A percentile compares a stretch with the other conserved stretches of the same genome.
Conservation (phyloP, 2,329 filamentous ascomycete species). For the Didymella sp. region DNA sequence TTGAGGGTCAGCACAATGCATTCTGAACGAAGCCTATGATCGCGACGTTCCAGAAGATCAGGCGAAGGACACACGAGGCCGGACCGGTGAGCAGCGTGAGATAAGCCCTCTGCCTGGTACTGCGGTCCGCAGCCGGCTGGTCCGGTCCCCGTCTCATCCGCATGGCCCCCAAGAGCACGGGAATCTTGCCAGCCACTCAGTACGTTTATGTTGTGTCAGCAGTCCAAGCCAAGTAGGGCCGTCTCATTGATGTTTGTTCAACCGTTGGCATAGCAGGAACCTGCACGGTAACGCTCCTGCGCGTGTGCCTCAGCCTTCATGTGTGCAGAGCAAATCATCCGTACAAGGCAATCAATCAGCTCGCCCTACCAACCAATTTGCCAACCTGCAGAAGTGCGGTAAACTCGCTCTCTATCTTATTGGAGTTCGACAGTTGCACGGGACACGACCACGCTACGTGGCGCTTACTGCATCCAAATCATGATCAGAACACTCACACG, state of each 20-base stretch:
- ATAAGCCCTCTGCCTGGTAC: slow-evolving; percentile 4
- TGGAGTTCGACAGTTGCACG: slow-evolving; percentile 7
- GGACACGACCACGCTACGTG: slow-evolving; percentile 10
- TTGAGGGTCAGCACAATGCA: not conserved
- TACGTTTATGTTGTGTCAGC: not conserved
- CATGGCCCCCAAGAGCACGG: slow-evolving; percentile 2
- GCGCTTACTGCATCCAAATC: slow-evolving; percentile 7
- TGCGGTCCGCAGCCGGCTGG: slow-evolving; percentile 13
- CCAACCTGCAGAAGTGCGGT: slow-evolving; percentile 1
- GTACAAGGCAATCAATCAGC: not conserved
- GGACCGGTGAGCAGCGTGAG: slow-evolving; percentile 7
- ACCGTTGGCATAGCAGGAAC: not conserved
- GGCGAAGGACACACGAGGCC: not conserved
- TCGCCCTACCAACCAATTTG: not conserved
- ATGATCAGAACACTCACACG: not conserved
- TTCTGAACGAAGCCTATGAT: not conserved
- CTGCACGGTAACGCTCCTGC: slow-evolving; percentile 1
- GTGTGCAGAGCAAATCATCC: slow-evolving; percentile 5
- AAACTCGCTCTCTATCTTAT: not conserved
- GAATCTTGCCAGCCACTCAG: not conserved
- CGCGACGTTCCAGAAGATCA: slow-evolving; percentile 1
- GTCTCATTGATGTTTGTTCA: not conserved
- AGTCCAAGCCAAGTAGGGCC: not conserved
- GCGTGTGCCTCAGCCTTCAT: slow-evolving; percentile 2
- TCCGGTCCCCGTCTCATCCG: slow-evolving; percentile 1